Conservation (phyloP, 768 basidiomycete genomes). For the Clavaria fumosa region DNA sequence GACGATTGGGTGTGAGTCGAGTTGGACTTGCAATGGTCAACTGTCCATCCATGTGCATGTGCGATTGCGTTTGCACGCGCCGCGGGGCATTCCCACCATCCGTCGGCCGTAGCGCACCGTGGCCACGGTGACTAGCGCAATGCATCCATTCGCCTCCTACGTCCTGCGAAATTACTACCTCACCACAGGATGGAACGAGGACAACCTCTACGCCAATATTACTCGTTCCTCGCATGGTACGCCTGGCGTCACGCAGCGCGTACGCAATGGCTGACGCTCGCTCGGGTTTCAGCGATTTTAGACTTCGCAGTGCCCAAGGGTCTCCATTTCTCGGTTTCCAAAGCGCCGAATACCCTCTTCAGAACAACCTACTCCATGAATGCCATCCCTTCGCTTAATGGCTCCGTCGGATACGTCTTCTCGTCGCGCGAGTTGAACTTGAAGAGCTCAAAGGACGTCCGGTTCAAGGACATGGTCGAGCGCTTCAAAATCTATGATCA, state of each 20-base stretch:
- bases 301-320: constrained; percentile 83
- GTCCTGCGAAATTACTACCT: constrained; percentile 81
- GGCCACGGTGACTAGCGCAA: too few relatives aligned
- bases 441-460: constrained; percentile 50
- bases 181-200: constrained; percentile 94
- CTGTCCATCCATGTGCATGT: too few relatives aligned
- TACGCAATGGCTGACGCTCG: constrained; percentile 6
- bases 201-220: constrained; percentile 82
- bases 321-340: constrained; percentile 65
- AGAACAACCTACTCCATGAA: constrained; percentile 88
- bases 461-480: constrained; percentile 81
- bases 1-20: too few relatives aligned
- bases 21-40: too few relatives aligned
- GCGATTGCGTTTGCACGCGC: too few relatives aligned
- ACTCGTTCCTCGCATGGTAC: constrained; percentile 74
- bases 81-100: too few relatives aligned
- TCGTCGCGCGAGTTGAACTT: constrained; percentile 73
- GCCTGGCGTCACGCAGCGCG: constrained; percentile 6
- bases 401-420: constrained; percentile 87
- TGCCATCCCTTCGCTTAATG: constrained; percentile 83
- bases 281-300: constrained; percentile 48
- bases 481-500: constrained; percentile 74
- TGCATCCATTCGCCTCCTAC: constrained; percentile 83
- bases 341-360: constrained; percentile 79
- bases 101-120: too few relatives aligned